These are phyloP conservation scores for Penicillium hesseltinei DNA, from an alignment of 2,329 filamentous ascomycete species.

Conservation along the genomic window DNA sequence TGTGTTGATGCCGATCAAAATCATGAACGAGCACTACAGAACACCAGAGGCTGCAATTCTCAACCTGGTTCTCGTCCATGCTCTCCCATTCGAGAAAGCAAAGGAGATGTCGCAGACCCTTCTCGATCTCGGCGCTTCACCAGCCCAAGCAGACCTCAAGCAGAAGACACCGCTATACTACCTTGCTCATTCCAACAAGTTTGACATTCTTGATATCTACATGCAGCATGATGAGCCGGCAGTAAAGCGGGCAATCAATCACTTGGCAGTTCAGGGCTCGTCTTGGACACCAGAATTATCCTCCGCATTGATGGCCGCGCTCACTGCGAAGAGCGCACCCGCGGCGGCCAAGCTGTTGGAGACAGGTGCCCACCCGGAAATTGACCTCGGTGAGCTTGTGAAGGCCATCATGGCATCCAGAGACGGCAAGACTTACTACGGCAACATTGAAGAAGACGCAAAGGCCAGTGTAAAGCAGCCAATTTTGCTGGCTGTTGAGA, in stretches of 20 bases:
- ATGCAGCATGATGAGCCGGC: constrained; percentile 59
- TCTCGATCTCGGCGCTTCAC: constrained; percentile 68
- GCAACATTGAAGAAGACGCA: constrained; percentile 54
- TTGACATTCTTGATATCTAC: constrained; percentile 44
- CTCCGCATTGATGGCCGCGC: constrained; percentile 59
- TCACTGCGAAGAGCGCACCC: constrained; percentile 51
- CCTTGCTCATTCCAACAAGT: constrained; percentile 54
- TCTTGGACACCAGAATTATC: constrained; percentile 37
- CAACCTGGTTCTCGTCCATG: constrained; percentile 65
- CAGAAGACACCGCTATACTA: constrained; percentile 66
- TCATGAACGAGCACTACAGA: constrained; percentile 46
- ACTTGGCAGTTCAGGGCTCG: constrained; percentile 52
- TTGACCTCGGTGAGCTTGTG: constrained; percentile 56
- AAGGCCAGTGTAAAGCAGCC: constrained; percentile 58
- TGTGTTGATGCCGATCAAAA: constrained; percentile 70
- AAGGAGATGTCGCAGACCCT: constrained; percentile 64
- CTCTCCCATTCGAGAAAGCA: constrained; percentile 62
- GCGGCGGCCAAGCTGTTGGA: constrained; percentile 61
- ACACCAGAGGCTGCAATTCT: constrained; percentile 62
- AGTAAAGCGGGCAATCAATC: constrained; percentile 64
- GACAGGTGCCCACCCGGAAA: constrained; percentile 57
- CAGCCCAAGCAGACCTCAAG: constrained; percentile 67
- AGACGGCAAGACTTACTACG: constrained; percentile 18
- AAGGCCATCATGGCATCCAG: constrained; percentile 19
- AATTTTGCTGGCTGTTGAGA: constrained; percentile 59